phyloP scores from a whole-genome alignment of 495 filamentous ascomycete species.

The Podospora sp. region DNA sequence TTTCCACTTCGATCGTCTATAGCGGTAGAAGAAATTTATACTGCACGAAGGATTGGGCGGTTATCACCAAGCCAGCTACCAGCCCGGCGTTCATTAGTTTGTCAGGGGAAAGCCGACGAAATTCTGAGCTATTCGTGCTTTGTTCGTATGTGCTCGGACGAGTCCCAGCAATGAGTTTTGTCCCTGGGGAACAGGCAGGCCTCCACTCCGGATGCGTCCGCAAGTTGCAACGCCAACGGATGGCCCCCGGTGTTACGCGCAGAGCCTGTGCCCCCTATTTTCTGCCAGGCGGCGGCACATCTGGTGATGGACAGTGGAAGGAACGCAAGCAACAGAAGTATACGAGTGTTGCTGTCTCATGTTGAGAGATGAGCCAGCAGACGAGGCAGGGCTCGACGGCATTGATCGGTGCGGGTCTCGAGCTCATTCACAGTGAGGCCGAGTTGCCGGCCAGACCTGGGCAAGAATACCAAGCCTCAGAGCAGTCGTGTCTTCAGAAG shows the following conservation, averaged over 20 bases:
- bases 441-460: neutral
- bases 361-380: neutral
- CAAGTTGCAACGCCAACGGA: neutral
- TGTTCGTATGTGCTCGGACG: constrained; percentile 44
- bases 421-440: neutral
- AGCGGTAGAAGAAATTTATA: no score
- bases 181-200: neutral
- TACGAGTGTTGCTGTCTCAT: neutral
- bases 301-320: neutral
- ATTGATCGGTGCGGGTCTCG: neutral
- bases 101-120: constrained; percentile 56
- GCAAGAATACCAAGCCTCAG: neutral
- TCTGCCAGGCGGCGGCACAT: neutral
- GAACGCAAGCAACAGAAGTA: neutral
- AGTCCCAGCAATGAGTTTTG: neutral
- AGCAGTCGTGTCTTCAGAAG: neutral
- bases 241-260: neutral
- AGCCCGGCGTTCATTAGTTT: constrained; percentile 37
- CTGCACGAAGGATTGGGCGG: constrained; percentile 30
- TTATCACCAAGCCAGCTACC: constrained; percentile 56
- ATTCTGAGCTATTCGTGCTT: constrained; percentile 49
- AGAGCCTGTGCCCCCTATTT: neutral
- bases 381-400: neutral
- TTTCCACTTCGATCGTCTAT: no score
- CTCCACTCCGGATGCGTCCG: neutral